phyloP scores from a whole-genome alignment of 2,329 filamentous ascomycete species.

The Cordyceps tenuipes region DNA sequence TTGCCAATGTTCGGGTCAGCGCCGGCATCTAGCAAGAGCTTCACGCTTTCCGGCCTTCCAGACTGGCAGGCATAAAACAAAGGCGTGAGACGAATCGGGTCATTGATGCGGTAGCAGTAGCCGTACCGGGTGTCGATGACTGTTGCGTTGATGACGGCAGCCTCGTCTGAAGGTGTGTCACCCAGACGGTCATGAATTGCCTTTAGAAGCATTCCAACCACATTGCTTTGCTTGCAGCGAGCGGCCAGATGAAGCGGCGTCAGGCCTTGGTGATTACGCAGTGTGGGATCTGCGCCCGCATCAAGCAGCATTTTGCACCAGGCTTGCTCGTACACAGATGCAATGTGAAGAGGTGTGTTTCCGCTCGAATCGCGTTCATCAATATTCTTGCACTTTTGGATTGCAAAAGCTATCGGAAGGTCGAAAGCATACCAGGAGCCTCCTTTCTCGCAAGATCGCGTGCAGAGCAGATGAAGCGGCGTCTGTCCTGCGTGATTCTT shows the following conservation, averaged over 20 bases:
- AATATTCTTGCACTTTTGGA: neutral
- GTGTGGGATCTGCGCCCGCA: constrained; percentile 27
- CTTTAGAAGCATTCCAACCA: constrained; percentile 23
- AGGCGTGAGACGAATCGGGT: constrained; percentile 10
- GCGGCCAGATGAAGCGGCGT: constrained; percentile 34
- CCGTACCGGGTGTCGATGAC: neutral
- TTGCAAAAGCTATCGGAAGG: neutral
- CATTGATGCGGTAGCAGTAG: too few species aligned
- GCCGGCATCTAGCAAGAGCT: constrained; percentile 20
- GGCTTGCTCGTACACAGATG: neutral
- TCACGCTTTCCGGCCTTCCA: constrained; percentile 20
- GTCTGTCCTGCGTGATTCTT: neutral
- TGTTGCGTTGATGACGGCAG: neutral
- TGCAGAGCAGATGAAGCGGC: constrained; percentile 2
- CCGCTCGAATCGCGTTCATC: neutral
- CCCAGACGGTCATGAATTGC: neutral
- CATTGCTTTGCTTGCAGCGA: constrained; percentile 24
- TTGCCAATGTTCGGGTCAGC: constrained; percentile 12
- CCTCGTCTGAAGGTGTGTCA: neutral
- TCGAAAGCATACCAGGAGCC: neutral
- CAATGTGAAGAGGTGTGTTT: constrained; percentile 4
- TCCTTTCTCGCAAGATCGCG: neutral
- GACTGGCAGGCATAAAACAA: constrained; percentile 21
- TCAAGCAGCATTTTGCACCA: constrained; percentile 22
- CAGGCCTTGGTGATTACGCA: constrained; percentile 24